Evolutionary conservation across 2,329 filamentous ascomycete species (phyloP).

Genomic region (Neurospora sp.): DNA sequence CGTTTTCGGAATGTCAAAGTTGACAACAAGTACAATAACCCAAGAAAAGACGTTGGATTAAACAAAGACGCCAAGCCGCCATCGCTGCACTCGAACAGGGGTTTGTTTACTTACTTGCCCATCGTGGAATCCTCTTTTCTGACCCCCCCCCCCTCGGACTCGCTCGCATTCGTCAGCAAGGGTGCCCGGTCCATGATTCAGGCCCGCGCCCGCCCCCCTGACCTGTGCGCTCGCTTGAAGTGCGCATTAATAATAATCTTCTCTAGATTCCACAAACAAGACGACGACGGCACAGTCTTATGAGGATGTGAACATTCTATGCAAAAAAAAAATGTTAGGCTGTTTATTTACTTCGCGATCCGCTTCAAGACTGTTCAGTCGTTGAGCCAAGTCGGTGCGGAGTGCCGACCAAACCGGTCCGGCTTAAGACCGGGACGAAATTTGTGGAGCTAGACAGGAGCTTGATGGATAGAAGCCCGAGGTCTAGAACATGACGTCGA

Average conservation of each 20-base stretch:
- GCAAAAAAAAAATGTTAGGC: too few relatives aligned
- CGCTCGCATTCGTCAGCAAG: not conserved
- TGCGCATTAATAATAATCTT: not conserved
- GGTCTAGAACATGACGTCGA: not conserved
- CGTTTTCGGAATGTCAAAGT: not conserved
- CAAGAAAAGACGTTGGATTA: not conserved
- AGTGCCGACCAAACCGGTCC: too few relatives aligned
- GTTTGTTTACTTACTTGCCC: not conserved
- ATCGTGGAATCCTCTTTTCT: not conserved
- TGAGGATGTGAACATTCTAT: not conserved
- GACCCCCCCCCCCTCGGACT: not conserved
- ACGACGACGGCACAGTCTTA: not conserved
- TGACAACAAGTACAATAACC: not conserved
- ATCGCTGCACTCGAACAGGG: not conserved
- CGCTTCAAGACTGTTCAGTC: too few relatives aligned
- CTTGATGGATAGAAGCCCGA: too few relatives aligned
- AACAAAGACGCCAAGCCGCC: not conserved
- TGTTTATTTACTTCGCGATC: not conserved
- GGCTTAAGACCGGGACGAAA: too few relatives aligned
- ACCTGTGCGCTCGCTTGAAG: not conserved
- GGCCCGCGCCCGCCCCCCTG: not conserved
- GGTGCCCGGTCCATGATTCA: not conserved
- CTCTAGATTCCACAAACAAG: too few relatives aligned
- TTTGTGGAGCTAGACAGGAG: too few relatives aligned
- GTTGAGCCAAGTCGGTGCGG: too few relatives aligned